Base-by-base conservation (phyloP, 2,329 filamentous ascomycete genomes). In the Pseudogymnoascus sp. region DNA sequence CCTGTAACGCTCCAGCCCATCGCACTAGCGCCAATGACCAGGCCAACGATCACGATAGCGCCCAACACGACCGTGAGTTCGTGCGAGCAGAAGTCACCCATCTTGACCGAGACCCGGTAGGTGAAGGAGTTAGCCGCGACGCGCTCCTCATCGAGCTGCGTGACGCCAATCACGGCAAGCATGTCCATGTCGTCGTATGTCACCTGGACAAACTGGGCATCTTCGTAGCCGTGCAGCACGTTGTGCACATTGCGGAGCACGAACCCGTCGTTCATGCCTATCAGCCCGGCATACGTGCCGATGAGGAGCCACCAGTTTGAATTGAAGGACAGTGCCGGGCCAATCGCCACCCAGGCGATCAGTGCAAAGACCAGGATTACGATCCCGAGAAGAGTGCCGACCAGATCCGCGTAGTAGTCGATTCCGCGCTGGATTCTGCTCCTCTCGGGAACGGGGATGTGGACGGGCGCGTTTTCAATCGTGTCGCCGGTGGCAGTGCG, bases 231-330 rank as follows among this genome's bases (percentile, higher is more conserved):
- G 67, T 68, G 18, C 51, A 74, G 51, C 67, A 67, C 71, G 67
- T 64, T 70, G 64, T 78, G 73, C 12, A 79, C 72, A 64, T 80
- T 79, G 40, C 75, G 76, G 10, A 79, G 72, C 16, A 79, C 74
- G 62, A 79, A 79, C 23, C 76, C 75, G 65, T 79, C 77, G 45
- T 76, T 71, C 40, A 79, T 69, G 4, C 78, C 77, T 60, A 79
- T 71, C n/a, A 80, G 70, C 1, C 78, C 78, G 0, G 78, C 76
- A 66, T 79, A 80, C 0, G 77, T 80, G 18, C 78, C 78, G 54
- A 79, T 79, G 12, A 79, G 71, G 0, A 79, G 74, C 75, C 76
- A 79, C 78, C 78, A 80, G 68, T 77, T 79, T 62, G 70, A 66
- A 64, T 75, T 73, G 66, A 77, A 79, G 1, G 70, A 60, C 66